phyloP scores from a whole-genome alignment of 805 yeast species.

The Myxozyma geophila region DNA sequence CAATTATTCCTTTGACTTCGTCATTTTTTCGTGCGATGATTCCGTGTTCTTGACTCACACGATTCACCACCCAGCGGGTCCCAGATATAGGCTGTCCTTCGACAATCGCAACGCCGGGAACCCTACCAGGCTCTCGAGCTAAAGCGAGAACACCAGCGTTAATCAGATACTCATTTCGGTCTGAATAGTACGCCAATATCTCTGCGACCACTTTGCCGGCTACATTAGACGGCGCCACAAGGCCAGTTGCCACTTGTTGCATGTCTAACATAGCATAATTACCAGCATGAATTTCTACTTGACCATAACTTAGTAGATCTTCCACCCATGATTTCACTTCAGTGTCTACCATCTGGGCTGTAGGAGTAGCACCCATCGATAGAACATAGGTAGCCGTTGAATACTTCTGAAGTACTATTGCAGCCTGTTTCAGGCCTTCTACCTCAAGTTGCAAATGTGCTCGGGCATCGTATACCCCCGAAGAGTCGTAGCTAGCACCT shows the following conservation, averaged over 20 bases:
- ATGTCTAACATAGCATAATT: constrained; percentile 74
- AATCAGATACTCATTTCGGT: constrained; percentile 66
- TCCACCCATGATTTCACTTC: not conserved
- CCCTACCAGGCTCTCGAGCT: constrained; percentile 62
- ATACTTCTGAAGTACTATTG: constrained; percentile 46
- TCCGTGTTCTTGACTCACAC: constrained; percentile 82
- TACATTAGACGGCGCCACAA: constrained; percentile 53
- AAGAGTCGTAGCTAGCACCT: constrained; percentile 69
- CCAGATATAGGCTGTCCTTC: constrained; percentile 39
- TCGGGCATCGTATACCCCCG: constrained; percentile 53
- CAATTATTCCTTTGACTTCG: constrained; percentile 33
- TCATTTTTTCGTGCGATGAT: constrained; percentile 57
- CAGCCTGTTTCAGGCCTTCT: constrained; percentile 60
- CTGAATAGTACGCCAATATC: constrained; percentile 62
- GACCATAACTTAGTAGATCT: constrained; percentile 26
- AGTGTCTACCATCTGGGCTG: constrained; percentile 53
- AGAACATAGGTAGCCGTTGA: constrained; percentile 50
- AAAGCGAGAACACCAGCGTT: constrained; percentile 76
- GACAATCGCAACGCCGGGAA: constrained; percentile 43
- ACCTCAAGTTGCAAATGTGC: constrained; percentile 60
- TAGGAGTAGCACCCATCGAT: constrained; percentile 84
- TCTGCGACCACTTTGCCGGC: constrained; percentile 62
- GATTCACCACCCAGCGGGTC: constrained; percentile 65
- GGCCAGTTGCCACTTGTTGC: constrained; percentile 75
- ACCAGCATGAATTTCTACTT: constrained; percentile 75